Conservation (phyloP, 768 basidiomycete species). For the Chlorophyllum brunneum region DNA sequence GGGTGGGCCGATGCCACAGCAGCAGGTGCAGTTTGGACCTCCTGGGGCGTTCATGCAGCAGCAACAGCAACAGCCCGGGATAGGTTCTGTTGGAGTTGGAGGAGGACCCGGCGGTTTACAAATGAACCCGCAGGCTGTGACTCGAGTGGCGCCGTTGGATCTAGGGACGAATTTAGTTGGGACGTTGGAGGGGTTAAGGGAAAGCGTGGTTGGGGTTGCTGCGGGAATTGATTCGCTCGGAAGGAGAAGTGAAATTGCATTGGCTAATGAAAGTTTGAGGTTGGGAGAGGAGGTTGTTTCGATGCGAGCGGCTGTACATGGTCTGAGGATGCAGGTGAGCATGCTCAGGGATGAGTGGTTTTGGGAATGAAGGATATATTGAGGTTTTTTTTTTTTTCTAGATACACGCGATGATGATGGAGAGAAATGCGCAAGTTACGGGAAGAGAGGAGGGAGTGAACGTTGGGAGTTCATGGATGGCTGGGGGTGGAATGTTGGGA, state of each 20-base stretch:
- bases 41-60: slow-evolving; percentile 6
- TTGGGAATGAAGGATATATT: neutral
- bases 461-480: slow-evolving; percentile 14
- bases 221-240: slow-evolving; percentile 13
- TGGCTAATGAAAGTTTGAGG: slow-evolving; percentile 60
- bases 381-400: too few relatives aligned
- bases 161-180: slow-evolving; percentile 10
- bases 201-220: slow-evolving; percentile 12
- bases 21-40: too few relatives aligned
- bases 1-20: neutral
- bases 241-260: slow-evolving; percentile 15
- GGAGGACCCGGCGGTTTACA: neutral
- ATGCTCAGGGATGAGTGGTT: neutral
- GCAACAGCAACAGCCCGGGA: neutral
- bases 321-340: slow-evolving; percentile 74
- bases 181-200: slow-evolving; percentile 14
- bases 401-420: slow-evolving; percentile 69
- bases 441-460: slow-evolving; percentile 31
- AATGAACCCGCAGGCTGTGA: slow-evolving; percentile 8
- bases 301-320: slow-evolving; percentile 65
- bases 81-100: neutral
- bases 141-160: slow-evolving; percentile 9
- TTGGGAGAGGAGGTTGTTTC: slow-evolving; percentile 72
- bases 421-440: slow-evolving; percentile 58
- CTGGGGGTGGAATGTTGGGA: slow-evolving; percentile 5